Base-by-base conservation (phyloP, 129 eudicot species). In the Escallonia rubra region DNA sequence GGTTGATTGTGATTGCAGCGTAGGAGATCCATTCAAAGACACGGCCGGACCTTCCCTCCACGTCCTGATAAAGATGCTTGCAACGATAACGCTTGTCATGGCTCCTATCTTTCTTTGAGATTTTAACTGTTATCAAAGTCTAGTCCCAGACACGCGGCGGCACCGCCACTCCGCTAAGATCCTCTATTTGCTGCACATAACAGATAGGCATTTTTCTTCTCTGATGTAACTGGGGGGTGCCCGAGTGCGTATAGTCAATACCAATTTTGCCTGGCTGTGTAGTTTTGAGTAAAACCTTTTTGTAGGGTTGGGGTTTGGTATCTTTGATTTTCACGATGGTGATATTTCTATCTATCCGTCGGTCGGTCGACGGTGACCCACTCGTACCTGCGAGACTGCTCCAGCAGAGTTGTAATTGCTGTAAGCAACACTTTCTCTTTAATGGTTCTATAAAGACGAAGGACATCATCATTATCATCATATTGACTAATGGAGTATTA, bases 21-120 rank as follows among this genome's bases (percentile, higher is more conserved):
- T 94, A 16, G 99, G 99, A 69, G 99, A 94, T 72, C 99, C 99
- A 13, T 89, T 94, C 46, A 94, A 94, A 77, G 99, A 94, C 79
- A 94, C 99, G 3, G 96, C 99, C 48, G 99, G 99, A 65, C 99
- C 99, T 74, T 94, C 99, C 0, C 76, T 94, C 51, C 96, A 94
- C 68, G 97, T 94, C 15, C 96, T 94, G 16, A 94, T 94, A 66
- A 94, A 94, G 70, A 89, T 94, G 96, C 85, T 94, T 67, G 99
- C 99, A 44, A 89, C 97, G 0, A 89, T 89, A 51, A 89, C 99
- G 40, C 93, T 94, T 39, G 99, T 94, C 47, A 89, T 94, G 96
- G 99, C 99, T 75, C 99, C 99, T 4, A 64, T 94, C 52, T 94
- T 94, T 74, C 90, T 93, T 66, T 93, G 87, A 83, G 63, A 61